Evolutionary conservation across 2,329 filamentous ascomycete genomes (phyloP).

Genomic region (Trichoderma sp.): DNA sequence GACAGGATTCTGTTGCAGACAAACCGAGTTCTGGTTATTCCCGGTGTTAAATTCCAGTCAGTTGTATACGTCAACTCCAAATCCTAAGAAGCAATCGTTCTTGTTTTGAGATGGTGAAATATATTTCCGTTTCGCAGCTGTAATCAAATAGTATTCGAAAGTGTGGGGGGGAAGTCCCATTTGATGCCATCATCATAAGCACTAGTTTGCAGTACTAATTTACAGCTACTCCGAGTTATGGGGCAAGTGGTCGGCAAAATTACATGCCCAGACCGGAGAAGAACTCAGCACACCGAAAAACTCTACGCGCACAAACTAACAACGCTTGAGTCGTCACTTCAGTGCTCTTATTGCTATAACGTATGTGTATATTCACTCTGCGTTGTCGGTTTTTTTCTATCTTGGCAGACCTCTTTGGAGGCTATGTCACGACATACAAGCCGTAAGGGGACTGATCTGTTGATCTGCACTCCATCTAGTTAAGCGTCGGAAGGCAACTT

Average conservation of each 20-base stretch:
- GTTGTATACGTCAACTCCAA: not conserved
- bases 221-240: not conserved
- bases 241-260: not conserved
- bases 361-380: not conserved
- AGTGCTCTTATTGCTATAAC: not conserved
- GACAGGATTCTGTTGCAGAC: not conserved
- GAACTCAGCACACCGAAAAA: not conserved
- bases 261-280: not conserved
- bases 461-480: not conserved
- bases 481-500: not conserved
- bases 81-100: not conserved
- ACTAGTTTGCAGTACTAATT: not conserved
- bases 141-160: not conserved
- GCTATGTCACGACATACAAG: not conserved
- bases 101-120: not conserved
- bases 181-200: not conserved
- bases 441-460: not conserved
- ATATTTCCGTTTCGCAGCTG: not conserved
- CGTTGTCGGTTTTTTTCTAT: not conserved
- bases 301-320: not conserved
- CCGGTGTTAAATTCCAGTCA: not conserved
- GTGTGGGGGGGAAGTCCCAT: not conserved
- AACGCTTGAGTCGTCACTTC: not conserved
- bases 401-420: not conserved
- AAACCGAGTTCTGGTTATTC: not conserved